Base-by-base conservation (phyloP, 768 basidiomycete species). In the Serpula lacrymans region DNA sequence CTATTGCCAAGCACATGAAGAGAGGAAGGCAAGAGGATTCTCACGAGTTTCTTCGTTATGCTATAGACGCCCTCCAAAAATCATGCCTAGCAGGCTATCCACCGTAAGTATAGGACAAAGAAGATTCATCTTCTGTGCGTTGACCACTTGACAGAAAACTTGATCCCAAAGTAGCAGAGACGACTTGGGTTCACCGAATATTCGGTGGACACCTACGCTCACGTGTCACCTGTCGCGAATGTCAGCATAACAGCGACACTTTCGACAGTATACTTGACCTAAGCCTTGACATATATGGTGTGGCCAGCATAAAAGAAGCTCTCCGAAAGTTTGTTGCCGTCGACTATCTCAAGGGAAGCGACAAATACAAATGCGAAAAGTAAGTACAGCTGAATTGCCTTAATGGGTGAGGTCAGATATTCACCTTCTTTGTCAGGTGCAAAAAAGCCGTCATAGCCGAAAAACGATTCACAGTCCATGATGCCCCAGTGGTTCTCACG, bases 281-380 rank as follows among this genome's bases (percentile, higher is more conserved):
- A 38, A 92, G 89, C 57, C 68, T 99, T 46, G 96, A 98, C 60
- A 87, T 98, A 43, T 71, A 78, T 45, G 78, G 75, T 41, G 70
- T 72, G 23, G 60, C 70, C 23, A 72, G 70, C 3, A 52, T 97
- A 37, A 80, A 72, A 58, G 81, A 85, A 4, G 91, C 89, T 2
- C 63, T 95, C 42, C 72, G 75, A 25, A 85, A 82, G 54, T 96
- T 96, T 52, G 78, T 88, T 26, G 82, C 80, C 6, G 68, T 86
- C 34, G 96, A 99, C 56, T 70, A 75, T 47, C 63, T 99, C 47
- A 88, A 80, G 46, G 96, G 95, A 0, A 80, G 82, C 5, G 91
- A 99, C 71, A 94, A 94, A 67, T 99, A 99, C 64, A 91, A 94
- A 59, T 99, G 96, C 63, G 96, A 99, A 66, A 97, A 91, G 92